Percentiles rank a stretch among this genome's conserved stretches.
phyloP scores from a whole-genome alignment of 768 basidiomycete species.

The Tylopilus subfusipes region DNA sequence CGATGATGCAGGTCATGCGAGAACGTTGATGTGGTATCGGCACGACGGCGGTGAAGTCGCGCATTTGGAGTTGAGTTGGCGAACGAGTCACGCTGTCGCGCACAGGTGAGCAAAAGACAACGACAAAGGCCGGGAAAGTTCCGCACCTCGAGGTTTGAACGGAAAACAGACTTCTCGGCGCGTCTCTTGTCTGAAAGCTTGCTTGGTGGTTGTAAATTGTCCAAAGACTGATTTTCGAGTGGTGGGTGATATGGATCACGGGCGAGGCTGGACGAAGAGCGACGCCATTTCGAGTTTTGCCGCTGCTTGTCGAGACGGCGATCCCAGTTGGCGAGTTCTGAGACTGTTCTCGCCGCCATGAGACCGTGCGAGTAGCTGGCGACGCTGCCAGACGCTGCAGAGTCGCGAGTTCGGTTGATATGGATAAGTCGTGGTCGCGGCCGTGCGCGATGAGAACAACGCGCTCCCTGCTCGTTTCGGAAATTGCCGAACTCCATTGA shows the following conservation, averaged over 20 bases:
- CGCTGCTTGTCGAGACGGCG: slow-evolving; percentile 9
- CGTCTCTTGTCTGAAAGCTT: slow-evolving; percentile 5
- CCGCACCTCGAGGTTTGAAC: slow-evolving; percentile 12
- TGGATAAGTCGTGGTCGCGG: slow-evolving; percentile 1
- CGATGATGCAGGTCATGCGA: slow-evolving; percentile 1
- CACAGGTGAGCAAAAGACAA: slow-evolving; percentile 3
- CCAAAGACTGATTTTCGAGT: neutral
- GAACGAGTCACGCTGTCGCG: slow-evolving; percentile 12
- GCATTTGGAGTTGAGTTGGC: neutral
- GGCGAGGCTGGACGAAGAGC: slow-evolving; percentile 9
- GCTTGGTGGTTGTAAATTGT: neutral
- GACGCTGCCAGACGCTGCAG: neutral
- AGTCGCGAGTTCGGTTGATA: neutral
- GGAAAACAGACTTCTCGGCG: slow-evolving; percentile 1
- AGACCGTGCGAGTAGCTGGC: neutral
- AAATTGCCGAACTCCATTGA: slow-evolving; percentile 9
- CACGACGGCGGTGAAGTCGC: slow-evolving; percentile 1
- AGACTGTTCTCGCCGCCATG: slow-evolving; percentile 15
- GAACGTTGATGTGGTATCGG: slow-evolving; percentile 9
- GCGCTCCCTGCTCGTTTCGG: slow-evolving; percentile 9
- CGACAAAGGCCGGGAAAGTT: neutral
- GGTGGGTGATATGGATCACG: slow-evolving; percentile 11
- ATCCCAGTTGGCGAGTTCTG: slow-evolving; percentile 20
- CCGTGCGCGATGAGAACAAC: slow-evolving; percentile 6
- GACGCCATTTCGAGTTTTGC: slow-evolving; percentile 6